Evolutionary conservation across 75 land plant species (phyloP), one percentile per base, ranked within the genome.

Genomic region (Selaginella moellendorffii): DNA sequence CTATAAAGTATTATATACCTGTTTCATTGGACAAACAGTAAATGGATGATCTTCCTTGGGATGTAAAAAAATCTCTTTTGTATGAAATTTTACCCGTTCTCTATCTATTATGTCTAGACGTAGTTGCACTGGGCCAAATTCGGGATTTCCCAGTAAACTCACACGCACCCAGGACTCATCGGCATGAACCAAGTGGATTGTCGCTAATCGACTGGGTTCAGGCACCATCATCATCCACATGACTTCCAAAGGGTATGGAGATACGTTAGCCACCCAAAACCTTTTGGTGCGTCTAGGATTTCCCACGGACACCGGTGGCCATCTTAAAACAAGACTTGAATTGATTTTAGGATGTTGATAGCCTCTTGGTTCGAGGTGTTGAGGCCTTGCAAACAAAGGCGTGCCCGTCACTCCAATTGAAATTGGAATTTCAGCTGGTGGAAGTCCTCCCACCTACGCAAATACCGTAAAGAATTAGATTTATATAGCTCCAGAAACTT

Each of bases 191-290:
- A 56, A 21, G 5, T 56, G 17, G 24, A 56, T 19, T 5, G 25
- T 24, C 8, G 24, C 23, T 56, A 56, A 19, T 8, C n/a, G 59
- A 21, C 59, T 24, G 8, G 5, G 17, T 21, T 2, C 21, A 56
- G 19, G 24, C 19, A 21, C n/a, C 59, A 56, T 56, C 21, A 9
- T 19, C 8, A 8, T 19, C 8, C 8, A 56, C n/a, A 2, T 19
- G 9, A 56, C n/a, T 19, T 56, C 59, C 59, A 56, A 8, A 25
- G 59, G 59, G 21, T 56, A 56, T 56, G 59, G n/a, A 21, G 59
- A 56, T n/a, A 56, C 59, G n/a, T 56, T 56, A 9, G 59, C 59
- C 59, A 56, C 59, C 59, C 59, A 56, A 25, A 56, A 46, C 24
- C 23, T 8, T 56, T 56, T 56, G 8, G 24, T 56, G 5, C 59